These are phyloP conservation scores for Phytopythium vexans DNA, from an alignment of 352 stramenopile genomes.

Conservation along the genomic window DNA sequence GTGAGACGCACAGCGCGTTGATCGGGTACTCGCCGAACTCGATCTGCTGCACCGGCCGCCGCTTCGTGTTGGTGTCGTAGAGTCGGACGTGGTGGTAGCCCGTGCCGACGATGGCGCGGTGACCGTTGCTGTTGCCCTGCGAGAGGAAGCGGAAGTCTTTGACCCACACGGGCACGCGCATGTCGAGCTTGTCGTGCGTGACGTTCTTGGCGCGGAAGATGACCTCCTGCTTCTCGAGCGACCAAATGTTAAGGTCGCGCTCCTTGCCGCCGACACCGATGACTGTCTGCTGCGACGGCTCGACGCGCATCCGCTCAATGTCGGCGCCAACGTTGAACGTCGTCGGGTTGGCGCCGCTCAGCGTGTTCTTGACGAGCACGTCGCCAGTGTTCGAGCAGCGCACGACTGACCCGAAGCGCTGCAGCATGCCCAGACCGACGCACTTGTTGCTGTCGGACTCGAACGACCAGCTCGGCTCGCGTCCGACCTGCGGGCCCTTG, in stretches of 20 bases:
- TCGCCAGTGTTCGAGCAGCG: conserved; percentile 56
- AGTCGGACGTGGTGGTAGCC: conserved; percentile 77
- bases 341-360: conserved; percentile 35
- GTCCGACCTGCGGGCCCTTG: conserved; percentile 19
- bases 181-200: conserved; percentile 82
- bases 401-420: conserved; percentile 64
- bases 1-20: conserved; percentile 69
- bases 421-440: conserved; percentile 57
- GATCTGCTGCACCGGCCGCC: conserved; percentile 66
- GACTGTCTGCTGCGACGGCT: conserved; percentile 39
- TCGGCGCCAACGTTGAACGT: conserved; percentile 51
- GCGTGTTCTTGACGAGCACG: conserved; percentile 47
- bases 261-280: conserved; percentile 82
- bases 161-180: conserved; percentile 89
- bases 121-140: conserved; percentile 55
- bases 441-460: conserved; percentile 18
- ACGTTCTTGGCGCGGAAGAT: conserved; percentile 88
- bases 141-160: conserved; percentile 73
- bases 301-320: conserved; percentile 57
- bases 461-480: conserved; percentile 53
- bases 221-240: conserved; percentile 69
- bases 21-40: conserved; percentile 73
- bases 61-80: conserved; percentile 88
- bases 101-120: conserved; percentile 74
- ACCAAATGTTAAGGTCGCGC: conserved; percentile 77